Evolutionary conservation across 805 yeast species (phyloP).

Genomic region (Schizosaccharomyces octosporus): DNA sequence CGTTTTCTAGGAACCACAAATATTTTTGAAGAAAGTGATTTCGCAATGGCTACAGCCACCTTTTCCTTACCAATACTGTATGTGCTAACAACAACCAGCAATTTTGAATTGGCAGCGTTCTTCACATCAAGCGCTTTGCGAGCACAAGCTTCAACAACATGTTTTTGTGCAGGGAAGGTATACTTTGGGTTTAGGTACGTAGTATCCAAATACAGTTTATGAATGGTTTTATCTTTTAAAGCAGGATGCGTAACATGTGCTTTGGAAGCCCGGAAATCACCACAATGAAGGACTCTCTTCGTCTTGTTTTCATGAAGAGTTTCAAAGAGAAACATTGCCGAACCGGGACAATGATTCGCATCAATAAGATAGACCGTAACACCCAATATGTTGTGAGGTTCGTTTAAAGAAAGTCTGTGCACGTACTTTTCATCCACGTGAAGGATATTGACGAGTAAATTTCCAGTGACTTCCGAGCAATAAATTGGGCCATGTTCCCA

Average conservation of each 20-base stretch:
- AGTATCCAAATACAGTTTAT: constrained; percentile 63
- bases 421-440: constrained; percentile 25
- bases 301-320: constrained; percentile 6
- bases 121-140: constrained; percentile 6
- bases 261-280: constrained; percentile 62
- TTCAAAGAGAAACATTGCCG: constrained; percentile 55
- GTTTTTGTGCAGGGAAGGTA: constrained; percentile 52
- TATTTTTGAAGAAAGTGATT: constrained; percentile 13
- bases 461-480: constrained; percentile 46
- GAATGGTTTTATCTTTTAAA: constrained; percentile 16
- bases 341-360: constrained; percentile 96
- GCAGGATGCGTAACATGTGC: constrained; percentile 21
- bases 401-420: constrained; percentile 20
- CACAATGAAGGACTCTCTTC: constrained; percentile 44
- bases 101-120: constrained; percentile 10
- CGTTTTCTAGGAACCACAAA: constrained; percentile 25
- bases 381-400: constrained; percentile 18
- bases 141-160: constrained; percentile 38
- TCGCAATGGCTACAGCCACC: constrained; percentile 32
- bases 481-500: constrained; percentile 58
- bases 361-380: constrained; percentile 38
- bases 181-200: constrained; percentile 61
- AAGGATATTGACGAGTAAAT: constrained; percentile 28
- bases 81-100: constrained; percentile 52
- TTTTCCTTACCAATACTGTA: constrained; percentile 85